Evolutionary conservation across 1,284 basidiomycete genomes (phyloP).

Genomic region (Melampsora larici-populina): DNA sequence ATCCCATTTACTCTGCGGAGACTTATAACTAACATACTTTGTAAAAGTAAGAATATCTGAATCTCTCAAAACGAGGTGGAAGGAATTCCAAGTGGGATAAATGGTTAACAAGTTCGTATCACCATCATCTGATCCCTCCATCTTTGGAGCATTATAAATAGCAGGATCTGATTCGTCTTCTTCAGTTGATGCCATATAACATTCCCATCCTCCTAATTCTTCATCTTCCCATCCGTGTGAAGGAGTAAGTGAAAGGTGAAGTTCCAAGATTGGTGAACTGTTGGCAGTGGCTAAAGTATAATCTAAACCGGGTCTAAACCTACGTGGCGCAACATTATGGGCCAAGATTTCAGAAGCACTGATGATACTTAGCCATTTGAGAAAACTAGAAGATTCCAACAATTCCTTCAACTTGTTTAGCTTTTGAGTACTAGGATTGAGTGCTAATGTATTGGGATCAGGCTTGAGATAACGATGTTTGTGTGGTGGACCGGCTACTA

Average conservation of each 20-base stretch:
- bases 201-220: slow-evolving; percentile 94
- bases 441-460: slow-evolving; percentile 9
- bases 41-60: slow-evolving; percentile 69
- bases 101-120: slow-evolving; percentile 72
- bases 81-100: slow-evolving; percentile 83
- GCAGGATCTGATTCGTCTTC: slow-evolving; percentile 85
- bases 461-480: slow-evolving; percentile 77
- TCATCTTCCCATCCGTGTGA: slow-evolving; percentile 69
- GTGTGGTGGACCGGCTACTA: slow-evolving; percentile 79
- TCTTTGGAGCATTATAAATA: slow-evolving; percentile 68
- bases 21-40: slow-evolving; percentile 36
- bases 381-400: slow-evolving; percentile 79
- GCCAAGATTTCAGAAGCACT: slow-evolving; percentile 72
- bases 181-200: slow-evolving; percentile 89
- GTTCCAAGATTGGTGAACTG: slow-evolving; percentile 74
- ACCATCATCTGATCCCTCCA: slow-evolving; percentile 52
- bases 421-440: slow-evolving; percentile 57
- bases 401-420: slow-evolving; percentile 64
- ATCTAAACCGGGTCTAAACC: slow-evolving; percentile 88
- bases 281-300: slow-evolving; percentile 92
- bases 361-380: slow-evolving; percentile 80
- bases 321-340: slow-evolving; percentile 71
- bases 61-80: slow-evolving; percentile 85
- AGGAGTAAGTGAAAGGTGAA: slow-evolving; percentile 85
- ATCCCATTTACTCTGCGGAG: slow-evolving; percentile 43